These are phyloP conservation scores for Colletotrichum sp. DNA, from an alignment of 2,329 filamentous ascomycete species.

Conservation along the genomic window DNA sequence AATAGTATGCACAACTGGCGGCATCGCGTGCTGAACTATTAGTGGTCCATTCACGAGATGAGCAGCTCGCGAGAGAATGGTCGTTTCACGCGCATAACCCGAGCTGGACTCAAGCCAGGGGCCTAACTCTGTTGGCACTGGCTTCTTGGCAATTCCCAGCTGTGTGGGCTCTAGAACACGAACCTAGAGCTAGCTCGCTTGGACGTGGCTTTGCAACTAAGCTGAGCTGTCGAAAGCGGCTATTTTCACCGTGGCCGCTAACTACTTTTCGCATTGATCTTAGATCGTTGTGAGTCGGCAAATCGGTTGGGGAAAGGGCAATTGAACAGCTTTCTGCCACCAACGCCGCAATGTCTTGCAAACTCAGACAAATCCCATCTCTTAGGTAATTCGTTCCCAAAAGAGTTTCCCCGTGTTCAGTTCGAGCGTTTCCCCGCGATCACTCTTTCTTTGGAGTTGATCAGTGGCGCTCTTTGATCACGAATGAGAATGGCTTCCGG, in stretches of 20 bases:
- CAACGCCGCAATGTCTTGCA: background rate
- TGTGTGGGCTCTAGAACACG: background rate
- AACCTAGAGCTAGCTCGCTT: background rate
- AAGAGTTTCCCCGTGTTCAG: background rate
- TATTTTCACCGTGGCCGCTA: background rate
- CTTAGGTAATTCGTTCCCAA: background rate
- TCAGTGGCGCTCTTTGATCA: background rate
- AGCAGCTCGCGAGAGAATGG: background rate
- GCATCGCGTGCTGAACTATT: background rate
- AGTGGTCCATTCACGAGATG: background rate
- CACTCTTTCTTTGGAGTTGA: background rate
- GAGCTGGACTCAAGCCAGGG: background rate
- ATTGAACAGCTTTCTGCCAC: background rate
- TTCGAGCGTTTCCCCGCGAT: background rate
- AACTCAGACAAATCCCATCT: background rate
- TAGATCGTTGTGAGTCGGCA: background rate
- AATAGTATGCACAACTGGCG: background rate
- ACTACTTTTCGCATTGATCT: background rate
- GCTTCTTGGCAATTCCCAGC: background rate
- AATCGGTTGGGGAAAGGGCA: background rate
- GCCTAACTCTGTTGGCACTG: background rate
- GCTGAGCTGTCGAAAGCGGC: background rate
- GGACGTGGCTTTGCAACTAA: background rate
- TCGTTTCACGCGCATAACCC: background rate
- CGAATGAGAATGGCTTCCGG: background rate